phyloP scores from a whole-genome alignment of 768 basidiomycete genomes.

The Fistulinella prunicolor region DNA sequence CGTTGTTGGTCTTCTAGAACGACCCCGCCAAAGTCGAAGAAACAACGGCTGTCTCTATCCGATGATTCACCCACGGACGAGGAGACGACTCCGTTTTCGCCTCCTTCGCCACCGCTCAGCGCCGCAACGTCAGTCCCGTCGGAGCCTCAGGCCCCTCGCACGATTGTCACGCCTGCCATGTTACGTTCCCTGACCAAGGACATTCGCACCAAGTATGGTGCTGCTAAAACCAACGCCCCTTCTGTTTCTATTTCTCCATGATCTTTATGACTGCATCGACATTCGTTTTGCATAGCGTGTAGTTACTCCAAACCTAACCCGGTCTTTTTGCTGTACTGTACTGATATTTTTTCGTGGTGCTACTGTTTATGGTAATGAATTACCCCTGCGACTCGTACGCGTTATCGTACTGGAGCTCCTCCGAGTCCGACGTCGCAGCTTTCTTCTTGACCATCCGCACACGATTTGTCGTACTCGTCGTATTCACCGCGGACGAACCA shows the following conservation, averaged over 20 bases:
- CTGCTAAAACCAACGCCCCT: neutral
- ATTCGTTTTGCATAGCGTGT: too few relatives aligned
- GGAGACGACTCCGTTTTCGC: constrained; percentile 23
- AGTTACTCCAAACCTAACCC: too few relatives aligned
- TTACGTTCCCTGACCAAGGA: constrained; percentile 41
- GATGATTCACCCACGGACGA: constrained; percentile 32
- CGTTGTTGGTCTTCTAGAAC: constrained; percentile 18
- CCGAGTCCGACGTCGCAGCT: too few relatives aligned
- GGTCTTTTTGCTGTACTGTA: too few relatives aligned
- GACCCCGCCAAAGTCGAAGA: constrained; percentile 36
- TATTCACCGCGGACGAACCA: neutral
- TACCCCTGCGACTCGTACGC: too few relatives aligned
- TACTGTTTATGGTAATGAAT: constrained; percentile 18
- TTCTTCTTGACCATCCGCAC: constrained; percentile 7
- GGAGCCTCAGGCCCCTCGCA: constrained; percentile 23
- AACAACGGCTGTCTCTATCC: constrained; percentile 41
- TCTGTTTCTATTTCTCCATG: constrained; percentile 10
- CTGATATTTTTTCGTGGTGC: neutral
- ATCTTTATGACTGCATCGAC: neutral
- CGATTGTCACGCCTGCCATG: constrained; percentile 61
- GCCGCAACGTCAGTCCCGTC: constrained; percentile 41
- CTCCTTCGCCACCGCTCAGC: constrained; percentile 46
- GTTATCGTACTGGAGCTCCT: too few relatives aligned
- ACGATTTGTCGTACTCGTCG: constrained; percentile 1
- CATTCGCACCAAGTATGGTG: constrained; percentile 31